Evolutionary conservation across 2,329 filamentous ascomycete genomes (phyloP).

Genomic region (Chrysosporium queenslandicum): DNA sequence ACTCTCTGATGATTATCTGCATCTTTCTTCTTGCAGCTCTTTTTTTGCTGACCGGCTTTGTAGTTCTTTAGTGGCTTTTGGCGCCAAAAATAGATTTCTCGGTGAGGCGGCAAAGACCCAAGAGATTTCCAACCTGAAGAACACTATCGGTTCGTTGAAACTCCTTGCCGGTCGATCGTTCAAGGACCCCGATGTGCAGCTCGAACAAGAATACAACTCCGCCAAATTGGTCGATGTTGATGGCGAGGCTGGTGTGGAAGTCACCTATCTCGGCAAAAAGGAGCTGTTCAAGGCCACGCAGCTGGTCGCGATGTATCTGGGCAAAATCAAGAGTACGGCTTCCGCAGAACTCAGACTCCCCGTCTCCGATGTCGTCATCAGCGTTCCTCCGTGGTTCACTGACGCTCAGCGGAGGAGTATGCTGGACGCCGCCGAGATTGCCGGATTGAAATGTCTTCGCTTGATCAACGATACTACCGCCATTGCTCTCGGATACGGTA

Average conservation of each 20-base stretch:
- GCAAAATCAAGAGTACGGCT: constrained; percentile 85
- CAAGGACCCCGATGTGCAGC: constrained; percentile 81
- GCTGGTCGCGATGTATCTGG: constrained; percentile 88
- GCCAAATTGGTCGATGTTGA: constrained; percentile 78
- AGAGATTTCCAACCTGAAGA: constrained; percentile 98
- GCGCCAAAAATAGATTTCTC: constrained; percentile 84
- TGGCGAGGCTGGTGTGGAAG: constrained; percentile 90
- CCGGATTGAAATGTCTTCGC: constrained; percentile 81
- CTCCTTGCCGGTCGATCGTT: constrained; percentile 79
- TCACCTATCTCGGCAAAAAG: constrained; percentile 88
- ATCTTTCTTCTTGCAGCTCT: not conserved
- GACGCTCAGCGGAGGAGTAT: constrained; percentile 83
- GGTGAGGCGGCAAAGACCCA: constrained; percentile 96
- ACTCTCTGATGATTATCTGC: not conserved
- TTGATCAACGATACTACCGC: constrained; percentile 98
- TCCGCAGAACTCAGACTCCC: constrained; percentile 79
- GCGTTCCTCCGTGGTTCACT: constrained; percentile 93
- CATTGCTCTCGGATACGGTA: constrained; percentile 89
- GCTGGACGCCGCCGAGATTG: constrained; percentile 85
- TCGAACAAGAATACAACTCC: constrained; percentile 86
- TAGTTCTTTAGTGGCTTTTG: constrained; percentile 89
- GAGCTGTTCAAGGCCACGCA: constrained; percentile 91
- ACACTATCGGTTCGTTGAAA: constrained; percentile 89
- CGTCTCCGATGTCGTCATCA: constrained; percentile 87
- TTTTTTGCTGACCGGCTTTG: constrained; percentile 10